A percentile compares a stretch with the other conserved stretches of the same genome.
These are phyloP conservation scores for Mycena filopes DNA, from an alignment of 768 basidiomycete genomes.

Conservation along the genomic window DNA sequence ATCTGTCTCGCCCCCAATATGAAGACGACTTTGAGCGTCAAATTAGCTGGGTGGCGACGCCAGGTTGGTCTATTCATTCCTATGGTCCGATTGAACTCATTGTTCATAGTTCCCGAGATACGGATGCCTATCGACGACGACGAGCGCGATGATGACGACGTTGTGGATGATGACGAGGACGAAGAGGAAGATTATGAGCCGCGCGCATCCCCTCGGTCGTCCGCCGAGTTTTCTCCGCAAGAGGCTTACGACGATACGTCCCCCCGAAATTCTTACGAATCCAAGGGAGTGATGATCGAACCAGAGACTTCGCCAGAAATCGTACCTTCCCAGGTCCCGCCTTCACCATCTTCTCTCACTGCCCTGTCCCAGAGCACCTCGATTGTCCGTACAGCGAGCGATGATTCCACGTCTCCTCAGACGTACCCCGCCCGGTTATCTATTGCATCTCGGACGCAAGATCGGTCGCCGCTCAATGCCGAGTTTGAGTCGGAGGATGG, in stretches of 20 bases:
- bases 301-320: slow-evolving; percentile 68
- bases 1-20: slow-evolving; percentile 60
- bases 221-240: slow-evolving; percentile 55
- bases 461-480: slow-evolving; percentile 64
- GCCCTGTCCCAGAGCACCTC: slow-evolving; percentile 54
- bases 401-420: slow-evolving; percentile 64
- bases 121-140: slow-evolving; percentile 72
- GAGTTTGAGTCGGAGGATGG: slow-evolving; percentile 66
- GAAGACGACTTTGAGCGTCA: slow-evolving; percentile 62
- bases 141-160: slow-evolving; percentile 63
- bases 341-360: slow-evolving; percentile 60
- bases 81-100: slow-evolving; percentile 22
- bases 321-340: slow-evolving; percentile 54
- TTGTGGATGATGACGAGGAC: slow-evolving; percentile 57
- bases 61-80: slow-evolving; percentile 57
- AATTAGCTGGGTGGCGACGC: slow-evolving; percentile 83
- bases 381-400: slow-evolving; percentile 49
- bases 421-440: slow-evolving; percentile 71
- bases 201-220: slow-evolving; percentile 63
- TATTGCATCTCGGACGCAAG: slow-evolving; percentile 69
- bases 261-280: slow-evolving; percentile 65
- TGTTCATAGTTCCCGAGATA: slow-evolving; percentile 62
- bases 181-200: slow-evolving; percentile 55
- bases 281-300: slow-evolving; percentile 72
- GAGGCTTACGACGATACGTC: slow-evolving; percentile 64